Evolutionary conservation across 345 rosid genomes (phyloP).

Genomic region (Pseudoturritis turrita): DNA sequence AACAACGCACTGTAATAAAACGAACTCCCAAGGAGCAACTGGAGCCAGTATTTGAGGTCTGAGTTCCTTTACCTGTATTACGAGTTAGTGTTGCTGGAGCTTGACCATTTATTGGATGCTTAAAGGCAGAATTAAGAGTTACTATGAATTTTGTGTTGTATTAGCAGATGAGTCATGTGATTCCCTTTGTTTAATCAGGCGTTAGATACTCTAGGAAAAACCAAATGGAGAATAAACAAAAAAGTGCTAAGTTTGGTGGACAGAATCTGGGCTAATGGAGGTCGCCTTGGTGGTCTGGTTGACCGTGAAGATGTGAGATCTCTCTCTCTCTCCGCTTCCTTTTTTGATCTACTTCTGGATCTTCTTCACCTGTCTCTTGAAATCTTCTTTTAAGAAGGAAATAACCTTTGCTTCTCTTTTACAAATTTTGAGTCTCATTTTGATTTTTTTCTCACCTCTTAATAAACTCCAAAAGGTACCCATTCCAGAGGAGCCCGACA

Average conservation of each 20-base stretch:
- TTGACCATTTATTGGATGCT: conserved; percentile 4
- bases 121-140: neutral
- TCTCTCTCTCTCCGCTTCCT: conserved; percentile 6
- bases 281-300: conserved; percentile 70
- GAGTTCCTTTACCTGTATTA: conserved; percentile 19
- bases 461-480: conserved; percentile 48
- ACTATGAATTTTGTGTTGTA: conserved; percentile 3
- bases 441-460: conserved; percentile 1
- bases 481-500: conserved; percentile 67
- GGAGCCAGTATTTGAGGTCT: conserved; percentile 77
- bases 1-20: conserved; percentile 60
- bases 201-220: conserved; percentile 85
- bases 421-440: neutral
- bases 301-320: conserved; percentile 83
- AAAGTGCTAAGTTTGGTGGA: conserved; percentile 78
- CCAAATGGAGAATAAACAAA: conserved; percentile 92
- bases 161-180: conserved; percentile 9
- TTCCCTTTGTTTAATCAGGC: conserved; percentile 54
- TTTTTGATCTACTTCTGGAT: conserved; percentile 2
- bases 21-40: conserved; percentile 59
- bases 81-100: neutral
- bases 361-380: neutral
- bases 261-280: conserved; percentile 95
- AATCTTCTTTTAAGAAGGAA: neutral
- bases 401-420: neutral